Conservation (phyloP, 1,139 yeast species). For the Yamadazyma triangularis region DNA sequence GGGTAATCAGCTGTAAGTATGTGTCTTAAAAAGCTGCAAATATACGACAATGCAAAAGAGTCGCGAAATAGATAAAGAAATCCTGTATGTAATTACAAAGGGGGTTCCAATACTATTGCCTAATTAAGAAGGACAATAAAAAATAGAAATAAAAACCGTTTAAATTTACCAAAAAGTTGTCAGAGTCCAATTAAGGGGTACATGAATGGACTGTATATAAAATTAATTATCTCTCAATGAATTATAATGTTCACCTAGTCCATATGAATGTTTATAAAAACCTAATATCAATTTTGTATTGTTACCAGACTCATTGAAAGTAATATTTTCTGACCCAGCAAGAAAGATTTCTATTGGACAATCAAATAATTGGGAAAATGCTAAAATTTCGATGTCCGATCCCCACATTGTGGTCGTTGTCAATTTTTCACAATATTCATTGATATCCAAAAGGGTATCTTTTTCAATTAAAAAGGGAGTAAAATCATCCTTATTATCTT, state of each 20-base stretch:
- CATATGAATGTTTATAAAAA: conserved; percentile 79
- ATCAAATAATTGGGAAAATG: conserved; percentile 62
- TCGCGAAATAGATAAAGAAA: not conserved
- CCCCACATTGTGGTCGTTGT: conserved; percentile 90
- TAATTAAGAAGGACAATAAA: not conserved
- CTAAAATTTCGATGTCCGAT: conserved; percentile 86
- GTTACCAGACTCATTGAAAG: conserved; percentile 50
- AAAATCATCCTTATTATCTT: conserved; percentile 61
- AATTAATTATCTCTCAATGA: conserved; percentile 52
- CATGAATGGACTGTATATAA: not conserved
- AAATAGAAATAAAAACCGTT: not conserved
- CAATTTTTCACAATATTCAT: conserved; percentile 64
- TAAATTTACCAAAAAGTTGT: not conserved
- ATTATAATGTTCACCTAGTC: conserved; percentile 94
- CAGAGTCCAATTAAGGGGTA: no score
- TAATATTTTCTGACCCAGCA: conserved; percentile 65
- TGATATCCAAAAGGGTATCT: conserved; percentile 57
- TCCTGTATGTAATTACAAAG: not conserved
- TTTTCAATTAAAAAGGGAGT: conserved; percentile 83
- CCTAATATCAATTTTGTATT: conserved; percentile 62
- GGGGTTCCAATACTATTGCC: not conserved
- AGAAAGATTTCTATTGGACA: conserved; percentile 73
- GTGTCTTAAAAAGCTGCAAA: no score
- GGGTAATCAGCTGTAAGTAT: no score
- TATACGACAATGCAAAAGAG: no score